phyloP scores from a whole-genome alignment of 768 basidiomycete genomes.

The Naematelia encephala region DNA sequence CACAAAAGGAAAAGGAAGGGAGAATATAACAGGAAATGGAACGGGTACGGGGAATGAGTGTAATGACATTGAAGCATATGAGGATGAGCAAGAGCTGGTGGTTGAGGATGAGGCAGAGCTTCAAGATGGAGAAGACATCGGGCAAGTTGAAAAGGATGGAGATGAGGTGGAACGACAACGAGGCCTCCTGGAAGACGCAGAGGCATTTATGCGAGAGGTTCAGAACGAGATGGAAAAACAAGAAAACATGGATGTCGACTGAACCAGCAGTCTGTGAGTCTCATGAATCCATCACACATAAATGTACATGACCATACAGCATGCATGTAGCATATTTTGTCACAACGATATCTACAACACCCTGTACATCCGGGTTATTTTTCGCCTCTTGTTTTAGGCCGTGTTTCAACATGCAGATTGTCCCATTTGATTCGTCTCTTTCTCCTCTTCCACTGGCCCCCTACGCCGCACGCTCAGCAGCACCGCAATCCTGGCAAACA shows the following conservation, averaged over 20 bases:
- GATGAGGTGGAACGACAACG: constrained; percentile 5
- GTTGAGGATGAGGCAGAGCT: background rate
- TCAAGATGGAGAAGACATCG: background rate
- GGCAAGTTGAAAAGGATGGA: constrained; percentile 8
- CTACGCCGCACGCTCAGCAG: constrained; percentile 25
- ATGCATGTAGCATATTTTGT: background rate
- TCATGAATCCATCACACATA: no score
- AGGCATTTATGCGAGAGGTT: background rate
- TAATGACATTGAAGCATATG: background rate
- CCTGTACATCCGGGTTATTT: background rate
- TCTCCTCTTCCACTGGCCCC: background rate
- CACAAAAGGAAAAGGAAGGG: background rate
- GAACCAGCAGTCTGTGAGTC: background rate
- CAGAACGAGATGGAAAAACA: constrained; percentile 1
- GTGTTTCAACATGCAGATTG: background rate
- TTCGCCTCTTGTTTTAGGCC: background rate
- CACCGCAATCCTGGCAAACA: constrained; percentile 40
- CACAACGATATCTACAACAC: background rate
- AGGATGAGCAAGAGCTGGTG: background rate
- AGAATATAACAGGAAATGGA: background rate
- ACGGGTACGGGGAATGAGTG: background rate
- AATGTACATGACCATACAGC: background rate
- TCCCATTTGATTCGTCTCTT: background rate
- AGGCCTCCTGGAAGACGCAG: no score
- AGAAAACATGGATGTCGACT: background rate